A percentile compares a stretch with the other conserved stretches of the same genome.
phyloP scores from a whole-genome alignment of 2,329 filamentous ascomycete genomes.

The Nemania sp. region DNA sequence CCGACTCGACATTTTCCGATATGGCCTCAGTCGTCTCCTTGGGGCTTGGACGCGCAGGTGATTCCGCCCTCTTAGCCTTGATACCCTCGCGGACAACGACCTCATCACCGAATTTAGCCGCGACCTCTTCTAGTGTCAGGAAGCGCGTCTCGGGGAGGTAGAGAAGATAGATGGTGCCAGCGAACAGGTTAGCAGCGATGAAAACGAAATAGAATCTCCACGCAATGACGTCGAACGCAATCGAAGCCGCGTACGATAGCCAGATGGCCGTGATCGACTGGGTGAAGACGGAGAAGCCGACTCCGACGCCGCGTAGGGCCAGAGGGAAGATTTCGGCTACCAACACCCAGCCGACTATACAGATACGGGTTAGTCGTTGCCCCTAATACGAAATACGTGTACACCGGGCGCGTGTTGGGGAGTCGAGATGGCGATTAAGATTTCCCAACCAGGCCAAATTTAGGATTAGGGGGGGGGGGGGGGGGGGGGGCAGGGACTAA shows the following conservation, averaged over 20 bases:
- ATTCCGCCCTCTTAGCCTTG: not conserved
- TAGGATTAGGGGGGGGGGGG: not conserved
- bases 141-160: constrained; percentile 53
- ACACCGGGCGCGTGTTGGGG: not conserved
- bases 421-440: not conserved
- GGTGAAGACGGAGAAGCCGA: constrained; percentile 47
- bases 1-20: constrained; percentile 14
- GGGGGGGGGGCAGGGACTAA: not conserved
- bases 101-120: constrained; percentile 51
- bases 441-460: not conserved
- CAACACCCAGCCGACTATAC: constrained; percentile 48
- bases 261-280: constrained; percentile 51
- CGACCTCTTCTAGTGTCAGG: constrained; percentile 52
- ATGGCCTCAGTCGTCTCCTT: constrained; percentile 4
- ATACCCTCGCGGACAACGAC: constrained; percentile 22
- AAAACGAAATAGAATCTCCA: constrained; percentile 53
- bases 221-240: constrained; percentile 47
- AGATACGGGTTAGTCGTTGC: constrained; percentile 13
- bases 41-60: not conserved
- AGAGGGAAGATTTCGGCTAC: constrained; percentile 49
- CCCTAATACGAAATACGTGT: too few relatives aligned
- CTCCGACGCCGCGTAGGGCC: constrained; percentile 46
- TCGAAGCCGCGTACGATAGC: constrained; percentile 47
- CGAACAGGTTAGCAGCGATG: constrained; percentile 49
- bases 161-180: constrained; percentile 50